A percentile compares a stretch with the other conserved stretches of the same genome.
Conservation (phyloP, 805 yeast species). For the Cyberlindnera veronae region DNA sequence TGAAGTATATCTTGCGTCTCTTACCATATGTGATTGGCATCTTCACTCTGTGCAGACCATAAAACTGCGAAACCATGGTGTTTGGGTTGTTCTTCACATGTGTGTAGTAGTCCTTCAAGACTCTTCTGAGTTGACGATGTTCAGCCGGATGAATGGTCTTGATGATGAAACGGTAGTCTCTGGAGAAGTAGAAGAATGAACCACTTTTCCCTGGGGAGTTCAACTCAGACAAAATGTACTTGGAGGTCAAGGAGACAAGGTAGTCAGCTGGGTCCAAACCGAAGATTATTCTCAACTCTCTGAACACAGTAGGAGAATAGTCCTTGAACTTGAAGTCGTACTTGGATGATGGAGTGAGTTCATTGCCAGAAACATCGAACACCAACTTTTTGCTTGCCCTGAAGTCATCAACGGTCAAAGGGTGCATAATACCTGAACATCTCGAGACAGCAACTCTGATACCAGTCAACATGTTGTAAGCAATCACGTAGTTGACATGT, state of each 20-base stretch:
- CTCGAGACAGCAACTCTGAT: constrained; percentile 93
- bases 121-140: constrained; percentile 74
- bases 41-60: constrained; percentile 91
- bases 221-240: constrained; percentile 84
- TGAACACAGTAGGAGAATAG: constrained; percentile 89
- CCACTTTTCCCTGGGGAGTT: constrained; percentile 98
- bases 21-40: constrained; percentile 56
- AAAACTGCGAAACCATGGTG: constrained; percentile 90
- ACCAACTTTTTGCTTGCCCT: constrained; percentile 70
- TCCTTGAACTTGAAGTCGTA: constrained; percentile 97
- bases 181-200: constrained; percentile 89
- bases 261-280: constrained; percentile 96
- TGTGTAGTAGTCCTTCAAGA: constrained; percentile 69
- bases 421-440: constrained; percentile 80
- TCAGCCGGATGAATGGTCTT: constrained; percentile 94
- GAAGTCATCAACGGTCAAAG: constrained; percentile 70
- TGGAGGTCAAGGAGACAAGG: constrained; percentile 85
- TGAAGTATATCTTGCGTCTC: constrained; percentile 78
- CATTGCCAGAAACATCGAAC: constrained; percentile 84
- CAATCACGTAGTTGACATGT: constrained; percentile 88
- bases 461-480: constrained; percentile 96
- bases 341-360: constrained; percentile 87
- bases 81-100: constrained; percentile 84
- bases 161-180: constrained; percentile 91
- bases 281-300: constrained; percentile 76